phyloP scores from a whole-genome alignment of 495 filamentous ascomycete species.

The Annulohypoxylon maeteangense region DNA sequence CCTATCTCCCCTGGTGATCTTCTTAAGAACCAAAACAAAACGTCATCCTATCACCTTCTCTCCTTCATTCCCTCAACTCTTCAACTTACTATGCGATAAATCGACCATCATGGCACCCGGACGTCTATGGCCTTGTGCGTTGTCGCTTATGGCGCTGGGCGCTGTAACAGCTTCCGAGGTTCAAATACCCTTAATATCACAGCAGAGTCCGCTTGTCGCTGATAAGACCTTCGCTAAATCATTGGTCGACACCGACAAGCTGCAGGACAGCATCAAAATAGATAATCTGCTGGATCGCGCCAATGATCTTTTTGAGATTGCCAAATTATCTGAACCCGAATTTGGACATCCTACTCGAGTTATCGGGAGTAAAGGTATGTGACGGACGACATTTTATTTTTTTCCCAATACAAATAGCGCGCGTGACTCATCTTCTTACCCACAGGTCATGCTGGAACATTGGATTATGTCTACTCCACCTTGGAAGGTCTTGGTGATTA shows the following conservation, averaged over 20 bases:
- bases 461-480: constrained; percentile 68
- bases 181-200: constrained; percentile 32
- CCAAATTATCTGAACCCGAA: constrained; percentile 62
- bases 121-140: constrained; percentile 15
- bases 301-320: constrained; percentile 66
- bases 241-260: constrained; percentile 60
- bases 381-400: not conserved
- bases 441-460: constrained; percentile 65
- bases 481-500: constrained; percentile 63
- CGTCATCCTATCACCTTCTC: not conserved
- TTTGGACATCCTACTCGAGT: constrained; percentile 72
- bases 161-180: constrained; percentile 27
- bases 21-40: constrained; percentile 19
- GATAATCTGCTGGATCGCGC: constrained; percentile 64
- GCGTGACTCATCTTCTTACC: constrained; percentile 24
- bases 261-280: constrained; percentile 64
- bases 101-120: constrained; percentile 21
- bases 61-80: constrained; percentile 4
- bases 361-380: constrained; percentile 68
- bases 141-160: constrained; percentile 29
- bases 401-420: not conserved
- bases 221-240: constrained; percentile 44
- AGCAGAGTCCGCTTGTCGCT: constrained; percentile 12
- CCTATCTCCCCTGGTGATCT: constrained; percentile 27
- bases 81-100: not conserved